Base-by-base conservation (phyloP, 2,329 filamentous ascomycete genomes). In the Ceratocystis ficicola region DNA sequence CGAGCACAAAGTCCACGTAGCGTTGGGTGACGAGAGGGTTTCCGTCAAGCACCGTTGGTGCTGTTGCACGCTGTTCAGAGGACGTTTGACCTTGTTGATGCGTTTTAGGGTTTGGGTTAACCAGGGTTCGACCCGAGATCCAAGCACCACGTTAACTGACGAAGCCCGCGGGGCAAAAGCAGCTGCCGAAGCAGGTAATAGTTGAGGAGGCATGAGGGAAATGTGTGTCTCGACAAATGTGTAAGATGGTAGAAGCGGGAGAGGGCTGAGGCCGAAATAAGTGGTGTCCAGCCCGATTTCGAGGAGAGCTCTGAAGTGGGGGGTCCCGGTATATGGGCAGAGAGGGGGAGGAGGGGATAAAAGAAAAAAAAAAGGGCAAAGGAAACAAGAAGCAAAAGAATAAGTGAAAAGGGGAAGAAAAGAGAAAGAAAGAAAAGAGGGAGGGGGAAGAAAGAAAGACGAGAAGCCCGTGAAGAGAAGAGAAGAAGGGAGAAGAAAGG, bases 11-110 rank as follows among this genome's bases (percentile, higher is more conserved):
- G 88, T 95, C 93, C 93, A 99, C 76, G 97, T 93, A 70, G 93
- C 94, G 73, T 90, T 90, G 68, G 86, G 76, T 65, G 89, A 92
- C 50, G 93, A 96, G 65, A 99, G 81, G 0, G 89, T 95, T 80
- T 97, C 94, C 67, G 92, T 95, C 72, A 99, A 83, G 78, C 93
- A 97, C 81, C 90, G 85, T 72, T 92, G 91, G 79, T 97, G 94
- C 76, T 99, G 94, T 67, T 90, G 87, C 62, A 96, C 89, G 76
- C 89, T 96, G 83, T 99, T 99, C 77, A 97, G 84, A 68, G 94
- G 93, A 72, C 94, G 89, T 84, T 97, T 99, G 72, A 96, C 86
- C 71, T 89, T 85, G 82, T 96, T 97, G 79, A 96, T 91, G 76
- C 94, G 87, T 83, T 97, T 97, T 73, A 99, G 82, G 10, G 92